Evolutionary conservation across 2,329 filamentous ascomycete genomes (phyloP), one percentile per base, ranked within the genome.

Genomic region (Ophiostoma novo-ulmi): DNA sequence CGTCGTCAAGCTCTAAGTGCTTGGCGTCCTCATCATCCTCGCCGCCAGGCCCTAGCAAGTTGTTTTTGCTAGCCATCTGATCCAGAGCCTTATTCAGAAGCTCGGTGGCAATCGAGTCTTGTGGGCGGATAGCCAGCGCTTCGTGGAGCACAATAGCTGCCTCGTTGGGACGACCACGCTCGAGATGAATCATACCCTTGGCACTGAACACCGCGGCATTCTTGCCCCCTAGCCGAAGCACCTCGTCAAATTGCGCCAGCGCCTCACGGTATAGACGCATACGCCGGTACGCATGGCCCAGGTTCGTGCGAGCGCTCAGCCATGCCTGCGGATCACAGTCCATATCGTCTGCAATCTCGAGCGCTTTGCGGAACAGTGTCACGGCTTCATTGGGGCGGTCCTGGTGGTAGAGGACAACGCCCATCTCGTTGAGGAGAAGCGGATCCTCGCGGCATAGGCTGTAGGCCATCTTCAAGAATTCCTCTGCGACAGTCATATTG

Each of bases 391-490:
- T 85, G 7, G 93, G 86, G 68, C 91, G 87, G 75, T 92, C 89
- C 78, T 97, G 93, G 78, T 98, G 93, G 77, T 97, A 99, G 74
- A 93, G 90, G n/a, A 97, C 93, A 4, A 98, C 89, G 4, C 94
- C 96, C 81, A 98, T 90, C 81, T 99, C 95, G 78, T 99, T 99
- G 70, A 99, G 84, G 4, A 99, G 87, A 6, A 98, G 81, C 0
- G 95, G 95, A 76, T 99, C 95, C 0, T 89, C 91, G 75, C 89
- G 88, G 82, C 93, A 96, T 14, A 96, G 84, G 0, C 87, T 85
- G 78, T 95, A 96, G 0, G 95, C 94, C 3, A 93, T 93, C 76
- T 92, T 93, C 64, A 98, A 86, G 78, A 98, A 99, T 79, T 99
- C 95, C 74, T 96, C 91, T 0, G 96, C 95, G 20, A 98, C 85